Evolutionary conservation across 352 stramenopile genomes (phyloP).

Genomic region (Peronospora farinosa): DNA sequence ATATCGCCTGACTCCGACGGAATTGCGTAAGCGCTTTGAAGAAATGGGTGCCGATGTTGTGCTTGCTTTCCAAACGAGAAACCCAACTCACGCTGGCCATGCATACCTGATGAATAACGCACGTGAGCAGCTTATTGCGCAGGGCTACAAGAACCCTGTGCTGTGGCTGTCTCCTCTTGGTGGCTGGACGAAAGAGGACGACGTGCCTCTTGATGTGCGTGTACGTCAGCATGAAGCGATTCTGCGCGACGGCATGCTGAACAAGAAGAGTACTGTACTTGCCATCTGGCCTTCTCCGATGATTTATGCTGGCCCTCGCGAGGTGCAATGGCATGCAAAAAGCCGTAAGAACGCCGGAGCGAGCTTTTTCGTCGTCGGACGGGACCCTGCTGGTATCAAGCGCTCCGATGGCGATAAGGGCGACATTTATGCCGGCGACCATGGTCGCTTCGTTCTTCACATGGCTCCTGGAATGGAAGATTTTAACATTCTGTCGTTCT

Average conservation of each 20-base stretch:
- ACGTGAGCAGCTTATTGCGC: slow-evolving; percentile 88
- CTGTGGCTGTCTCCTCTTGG: slow-evolving; percentile 96
- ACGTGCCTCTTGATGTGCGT: slow-evolving; percentile 96
- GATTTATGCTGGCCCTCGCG: slow-evolving; percentile 96
- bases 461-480: slow-evolving; percentile 93
- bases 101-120: slow-evolving; percentile 97
- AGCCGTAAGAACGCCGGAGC: slow-evolving; percentile 93
- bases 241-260: slow-evolving; percentile 89
- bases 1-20: slow-evolving; percentile 91
- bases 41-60: slow-evolving; percentile 94
- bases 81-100: slow-evolving; percentile 96
- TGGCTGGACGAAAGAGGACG: slow-evolving; percentile 97
- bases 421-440: slow-evolving; percentile 94
- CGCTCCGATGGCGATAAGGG: slow-evolving; percentile 91
- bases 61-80: slow-evolving; percentile 97
- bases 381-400: slow-evolving; percentile 97
- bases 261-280: slow-evolving; percentile 95
- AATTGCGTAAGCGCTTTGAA: slow-evolving; percentile 92
- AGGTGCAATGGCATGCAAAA: slow-evolving; percentile 98
- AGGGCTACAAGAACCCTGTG: slow-evolving; percentile 94
- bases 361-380: slow-evolving; percentile 96
- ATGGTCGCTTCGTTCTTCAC: slow-evolving; percentile 95
- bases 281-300: slow-evolving; percentile 98
- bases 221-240: slow-evolving; percentile 95
- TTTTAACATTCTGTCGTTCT: slow-evolving; percentile 93